Percentiles rank a stretch among this genome's conserved stretches.
phyloP scores from a whole-genome alignment of 306 rosid genomes.

The Spatholobus suberectus region DNA sequence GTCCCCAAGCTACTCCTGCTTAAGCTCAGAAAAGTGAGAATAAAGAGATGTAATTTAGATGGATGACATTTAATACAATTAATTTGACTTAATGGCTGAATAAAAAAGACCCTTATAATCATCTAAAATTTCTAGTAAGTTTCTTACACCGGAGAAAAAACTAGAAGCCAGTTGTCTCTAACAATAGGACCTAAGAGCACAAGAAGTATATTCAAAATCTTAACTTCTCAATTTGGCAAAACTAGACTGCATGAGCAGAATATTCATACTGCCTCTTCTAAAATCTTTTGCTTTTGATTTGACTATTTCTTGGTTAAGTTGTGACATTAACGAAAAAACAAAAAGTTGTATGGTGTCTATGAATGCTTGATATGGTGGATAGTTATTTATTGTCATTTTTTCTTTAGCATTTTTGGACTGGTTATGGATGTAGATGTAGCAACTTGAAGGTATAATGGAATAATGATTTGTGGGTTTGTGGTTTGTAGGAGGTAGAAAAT shows the following conservation, averaged over 20 bases:
- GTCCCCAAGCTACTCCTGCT: neutral
- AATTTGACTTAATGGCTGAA: neutral
- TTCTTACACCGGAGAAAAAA: constrained; percentile 13
- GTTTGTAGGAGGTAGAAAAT: neutral
- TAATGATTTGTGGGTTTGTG: constrained; percentile 6
- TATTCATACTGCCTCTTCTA: neutral
- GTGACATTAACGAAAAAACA: neutral
- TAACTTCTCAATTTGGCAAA: neutral
- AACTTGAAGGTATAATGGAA: neutral
- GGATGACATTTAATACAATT: constrained; percentile 8
- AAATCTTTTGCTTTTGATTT: neutral
- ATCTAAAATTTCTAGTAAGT: neutral
- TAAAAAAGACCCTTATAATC: neutral
- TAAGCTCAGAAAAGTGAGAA: constrained; percentile 3
- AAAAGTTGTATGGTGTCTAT: neutral
- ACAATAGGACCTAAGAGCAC: neutral
- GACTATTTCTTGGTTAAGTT: neutral
- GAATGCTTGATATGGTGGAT: neutral
- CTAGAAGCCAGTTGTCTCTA: neutral
- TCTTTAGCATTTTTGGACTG: neutral
- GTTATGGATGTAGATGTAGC: neutral
- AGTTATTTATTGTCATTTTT: neutral
- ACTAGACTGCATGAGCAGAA: neutral
- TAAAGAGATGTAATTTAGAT: neutral
- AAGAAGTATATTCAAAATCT: constrained; percentile 13